Conservation (phyloP, 768 basidiomycete genomes). For the Calocybe gangraenosa region DNA sequence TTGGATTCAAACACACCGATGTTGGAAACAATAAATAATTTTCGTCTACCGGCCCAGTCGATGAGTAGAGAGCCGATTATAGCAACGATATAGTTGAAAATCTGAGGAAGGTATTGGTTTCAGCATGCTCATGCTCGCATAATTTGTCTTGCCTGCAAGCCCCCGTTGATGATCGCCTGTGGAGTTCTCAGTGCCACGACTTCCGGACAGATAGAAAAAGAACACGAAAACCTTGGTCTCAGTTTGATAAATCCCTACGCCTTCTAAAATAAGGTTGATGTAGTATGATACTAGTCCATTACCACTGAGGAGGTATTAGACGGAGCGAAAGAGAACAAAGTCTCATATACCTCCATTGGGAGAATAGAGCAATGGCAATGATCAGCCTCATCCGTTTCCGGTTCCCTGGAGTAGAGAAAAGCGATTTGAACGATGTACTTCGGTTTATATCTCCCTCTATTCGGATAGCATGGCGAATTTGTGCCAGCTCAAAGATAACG, state of each 20-base stretch:
- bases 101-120: conserved; percentile 20
- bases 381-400: conserved; percentile 64
- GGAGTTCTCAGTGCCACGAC: background rate
- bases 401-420: conserved; percentile 65
- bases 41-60: conserved; percentile 64
- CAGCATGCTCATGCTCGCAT: background rate
- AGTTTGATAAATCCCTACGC: conserved; percentile 54
- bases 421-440: conserved; percentile 43
- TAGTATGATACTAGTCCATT: conserved; percentile 74
- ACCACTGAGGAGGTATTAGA: conserved; percentile 32
- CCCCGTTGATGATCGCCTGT: conserved; percentile 53
- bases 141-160: conserved; percentile 41
- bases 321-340: conserved; percentile 1
- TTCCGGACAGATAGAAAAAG: background rate
- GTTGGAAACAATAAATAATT: conserved; percentile 64
- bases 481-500: conserved; percentile 52
- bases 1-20: conserved; percentile 28
- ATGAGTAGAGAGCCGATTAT: conserved; percentile 58
- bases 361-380: conserved; percentile 62
- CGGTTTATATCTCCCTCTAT: conserved; percentile 53
- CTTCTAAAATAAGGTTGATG: conserved; percentile 62
- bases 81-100: conserved; percentile 63
- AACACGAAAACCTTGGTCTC: conserved; percentile 34
- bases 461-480: conserved; percentile 66
- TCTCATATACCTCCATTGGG: conserved; percentile 61